Evolutionary conservation across 495 filamentous ascomycete genomes (phyloP).

Genomic region (Podospora conica): DNA sequence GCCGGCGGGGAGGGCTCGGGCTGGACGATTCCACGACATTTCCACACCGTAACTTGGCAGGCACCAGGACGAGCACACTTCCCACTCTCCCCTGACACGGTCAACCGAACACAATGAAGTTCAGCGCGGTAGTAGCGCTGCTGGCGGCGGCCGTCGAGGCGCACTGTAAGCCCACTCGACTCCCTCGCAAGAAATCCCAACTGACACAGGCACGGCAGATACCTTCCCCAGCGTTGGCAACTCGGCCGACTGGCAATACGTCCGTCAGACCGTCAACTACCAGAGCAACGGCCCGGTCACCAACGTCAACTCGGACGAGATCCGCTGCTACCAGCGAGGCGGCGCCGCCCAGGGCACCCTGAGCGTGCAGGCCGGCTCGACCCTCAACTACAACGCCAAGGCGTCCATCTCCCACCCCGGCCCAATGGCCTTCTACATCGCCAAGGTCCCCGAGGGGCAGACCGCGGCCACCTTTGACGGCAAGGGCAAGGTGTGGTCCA

Average conservation of each 20-base stretch:
- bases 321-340: slow-evolving; percentile 49
- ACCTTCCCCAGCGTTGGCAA: slow-evolving; percentile 29
- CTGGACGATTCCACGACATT: background rate
- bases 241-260: slow-evolving; percentile 42
- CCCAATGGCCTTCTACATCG: slow-evolving; percentile 48
- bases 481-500: slow-evolving; percentile 46
- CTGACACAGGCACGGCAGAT: slow-evolving; percentile 15
- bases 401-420: slow-evolving; percentile 46
- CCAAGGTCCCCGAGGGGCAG: slow-evolving; percentile 44
- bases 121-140: slow-evolving; percentile 26
- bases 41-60: background rate
- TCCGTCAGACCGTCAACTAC: slow-evolving; percentile 44
- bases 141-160: slow-evolving; percentile 33
- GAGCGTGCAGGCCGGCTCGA: slow-evolving; percentile 41
- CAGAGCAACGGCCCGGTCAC: slow-evolving; percentile 48
- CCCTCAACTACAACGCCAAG: slow-evolving; percentile 39
- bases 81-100: background rate
- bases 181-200: background rate
- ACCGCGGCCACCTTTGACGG: slow-evolving; percentile 44
- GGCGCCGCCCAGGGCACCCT: slow-evolving; percentile 31
- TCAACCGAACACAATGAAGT: slow-evolving; percentile 29
- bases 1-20: background rate
- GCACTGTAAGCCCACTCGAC: slow-evolving; percentile 28
- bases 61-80: background rate
- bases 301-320: slow-evolving; percentile 40